Percentiles rank a stretch among this genome's conserved stretches.
phyloP scores from a whole-genome alignment of 495 filamentous ascomycete genomes.

The Penicillium argentinense region DNA sequence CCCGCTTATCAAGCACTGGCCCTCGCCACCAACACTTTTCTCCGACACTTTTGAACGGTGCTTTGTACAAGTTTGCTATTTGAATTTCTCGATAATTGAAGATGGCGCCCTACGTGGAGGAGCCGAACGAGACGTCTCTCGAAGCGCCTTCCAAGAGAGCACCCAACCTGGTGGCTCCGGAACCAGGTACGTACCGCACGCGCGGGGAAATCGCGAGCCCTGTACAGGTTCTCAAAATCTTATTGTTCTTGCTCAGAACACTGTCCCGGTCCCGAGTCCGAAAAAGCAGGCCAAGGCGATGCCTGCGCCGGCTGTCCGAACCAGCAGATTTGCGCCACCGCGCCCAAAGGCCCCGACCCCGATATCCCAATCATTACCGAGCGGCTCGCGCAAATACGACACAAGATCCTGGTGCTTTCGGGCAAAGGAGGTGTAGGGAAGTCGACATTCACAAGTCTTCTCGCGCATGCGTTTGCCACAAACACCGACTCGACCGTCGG shows the following conservation, averaged over 20 bases:
- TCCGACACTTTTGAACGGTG: slow-evolving; percentile 3
- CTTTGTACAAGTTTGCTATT: neutral
- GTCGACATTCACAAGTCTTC: slow-evolving; percentile 82
- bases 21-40: slow-evolving; percentile 28
- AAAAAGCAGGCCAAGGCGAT: slow-evolving; percentile 79
- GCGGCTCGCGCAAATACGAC: slow-evolving; percentile 74
- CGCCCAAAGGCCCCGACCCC: slow-evolving; percentile 94
- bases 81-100: neutral
- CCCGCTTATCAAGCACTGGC: slow-evolving; percentile 41
- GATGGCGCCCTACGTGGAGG: slow-evolving; percentile 74
- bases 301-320: slow-evolving; percentile 95
- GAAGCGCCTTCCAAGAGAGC: slow-evolving; percentile 66
- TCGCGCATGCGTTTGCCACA: slow-evolving; percentile 82
- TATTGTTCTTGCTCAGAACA: slow-evolving; percentile 57
- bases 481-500: slow-evolving; percentile 75
- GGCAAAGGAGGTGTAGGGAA: slow-evolving; percentile 98
- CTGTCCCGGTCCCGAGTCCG: slow-evolving; percentile 91
- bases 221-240: neutral
- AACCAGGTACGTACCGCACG: slow-evolving; percentile 66
- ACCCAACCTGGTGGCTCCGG: slow-evolving; percentile 85
- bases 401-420: slow-evolving; percentile 89
- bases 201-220: slow-evolving; percentile 4
- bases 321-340: slow-evolving; percentile 88
- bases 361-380: slow-evolving; percentile 85
- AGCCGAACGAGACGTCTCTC: slow-evolving; percentile 60